Conservation (phyloP, 805 yeast species). For the Barnettozyma pratensis region DNA sequence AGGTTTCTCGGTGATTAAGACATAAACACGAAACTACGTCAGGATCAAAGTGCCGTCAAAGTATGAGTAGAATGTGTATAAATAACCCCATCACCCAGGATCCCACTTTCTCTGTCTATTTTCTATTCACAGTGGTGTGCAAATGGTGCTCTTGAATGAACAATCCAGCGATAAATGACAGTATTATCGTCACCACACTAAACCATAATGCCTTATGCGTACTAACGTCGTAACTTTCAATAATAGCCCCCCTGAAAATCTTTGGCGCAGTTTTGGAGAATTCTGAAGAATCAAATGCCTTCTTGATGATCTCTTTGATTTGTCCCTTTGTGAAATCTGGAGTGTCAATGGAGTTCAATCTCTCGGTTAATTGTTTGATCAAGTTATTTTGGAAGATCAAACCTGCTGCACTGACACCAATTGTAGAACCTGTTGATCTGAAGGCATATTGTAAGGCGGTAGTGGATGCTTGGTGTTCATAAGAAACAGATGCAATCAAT, state of each 20-base stretch:
- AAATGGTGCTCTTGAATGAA: conserved; percentile 53
- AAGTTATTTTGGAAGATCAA: conserved; percentile 57
- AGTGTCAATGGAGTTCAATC: conserved; percentile 14
- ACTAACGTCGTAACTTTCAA: conserved; percentile 42
- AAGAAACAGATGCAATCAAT: conserved; percentile 69
- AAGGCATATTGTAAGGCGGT: conserved; percentile 89
- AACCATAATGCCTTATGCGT: conserved; percentile 45
- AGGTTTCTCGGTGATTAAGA: background rate
- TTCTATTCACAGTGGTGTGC: conserved; percentile 41
- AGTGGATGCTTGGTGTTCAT: conserved; percentile 70
- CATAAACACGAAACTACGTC: background rate
- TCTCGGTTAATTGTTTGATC: conserved; percentile 22
- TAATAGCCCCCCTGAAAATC: conserved; percentile 34
- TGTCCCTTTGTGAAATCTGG: conserved; percentile 17
- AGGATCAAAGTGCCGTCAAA: too few species aligned
- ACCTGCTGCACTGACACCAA: conserved; percentile 69
- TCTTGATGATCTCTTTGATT: conserved; percentile 27
- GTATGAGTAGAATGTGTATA: too few species aligned
- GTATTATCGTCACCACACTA: conserved; percentile 34
- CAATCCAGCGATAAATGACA: conserved; percentile 38
- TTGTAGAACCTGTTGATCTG: conserved; percentile 80
- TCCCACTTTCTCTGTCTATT: conserved; percentile 2
- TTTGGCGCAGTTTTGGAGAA: conserved; percentile 45
- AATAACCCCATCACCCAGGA: too few species aligned
- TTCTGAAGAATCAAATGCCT: conserved; percentile 47